Conservation (phyloP, 2,329 filamentous ascomycete genomes). For the Lojkania enalia region DNA sequence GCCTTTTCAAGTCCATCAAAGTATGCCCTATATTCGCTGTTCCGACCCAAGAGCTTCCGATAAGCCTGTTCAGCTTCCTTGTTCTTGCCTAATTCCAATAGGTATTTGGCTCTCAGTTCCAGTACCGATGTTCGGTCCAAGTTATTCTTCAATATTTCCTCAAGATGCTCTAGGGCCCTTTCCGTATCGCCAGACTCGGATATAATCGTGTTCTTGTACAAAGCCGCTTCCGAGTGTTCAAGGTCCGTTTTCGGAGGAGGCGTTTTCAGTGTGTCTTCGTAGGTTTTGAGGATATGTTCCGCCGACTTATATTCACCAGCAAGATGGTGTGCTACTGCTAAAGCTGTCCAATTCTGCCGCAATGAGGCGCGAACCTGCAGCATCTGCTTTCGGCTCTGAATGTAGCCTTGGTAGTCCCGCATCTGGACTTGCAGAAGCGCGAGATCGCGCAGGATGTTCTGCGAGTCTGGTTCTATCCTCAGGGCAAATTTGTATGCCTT, state of each 20-base stretch:
- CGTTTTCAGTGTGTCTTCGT: conserved; percentile 88
- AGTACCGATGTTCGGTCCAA: conserved; percentile 83
- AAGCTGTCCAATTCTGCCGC: conserved; percentile 95
- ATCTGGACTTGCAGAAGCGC: conserved; percentile 94
- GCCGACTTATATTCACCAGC: conserved; percentile 83
- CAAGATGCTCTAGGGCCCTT: conserved; percentile 82
- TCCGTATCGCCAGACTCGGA: conserved; percentile 84
- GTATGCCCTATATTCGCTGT: conserved; percentile 84
- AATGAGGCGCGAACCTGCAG: conserved; percentile 79
- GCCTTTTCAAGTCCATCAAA: conserved; percentile 76
- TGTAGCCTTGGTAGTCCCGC: conserved; percentile 91
- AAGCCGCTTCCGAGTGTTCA: conserved; percentile 88
- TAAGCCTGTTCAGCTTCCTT: conserved; percentile 84
- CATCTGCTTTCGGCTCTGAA: conserved; percentile 86
- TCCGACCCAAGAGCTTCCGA: conserved; percentile 77
- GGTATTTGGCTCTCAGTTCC: conserved; percentile 83
- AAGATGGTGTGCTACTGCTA: conserved; percentile 90
- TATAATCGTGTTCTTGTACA: conserved; percentile 96
- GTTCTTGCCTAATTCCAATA: conserved; percentile 74
- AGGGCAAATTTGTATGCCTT: conserved; percentile 98
- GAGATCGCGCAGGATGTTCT: conserved; percentile 91
- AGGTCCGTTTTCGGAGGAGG: conserved; percentile 76
- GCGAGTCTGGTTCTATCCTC: conserved; percentile 88
- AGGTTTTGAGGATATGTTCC: conserved; percentile 87
- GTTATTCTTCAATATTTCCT: conserved; percentile 73